phyloP scores from a whole-genome alignment of 768 basidiomycete species.

The Piloderma croceum region DNA sequence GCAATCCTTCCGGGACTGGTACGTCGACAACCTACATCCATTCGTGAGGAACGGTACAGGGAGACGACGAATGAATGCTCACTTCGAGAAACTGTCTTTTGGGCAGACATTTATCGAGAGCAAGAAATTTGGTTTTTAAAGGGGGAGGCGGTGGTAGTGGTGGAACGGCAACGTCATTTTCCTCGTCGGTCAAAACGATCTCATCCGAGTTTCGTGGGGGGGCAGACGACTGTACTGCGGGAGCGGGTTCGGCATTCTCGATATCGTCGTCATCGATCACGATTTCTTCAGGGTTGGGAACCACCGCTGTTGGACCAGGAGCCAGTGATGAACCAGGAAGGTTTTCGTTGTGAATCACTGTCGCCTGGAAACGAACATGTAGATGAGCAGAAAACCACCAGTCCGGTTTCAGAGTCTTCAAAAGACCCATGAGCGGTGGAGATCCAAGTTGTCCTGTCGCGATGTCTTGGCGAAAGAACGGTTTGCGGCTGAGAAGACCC shows the following conservation, averaged over 20 bases:
- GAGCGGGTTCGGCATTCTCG: constrained; percentile 20
- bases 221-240: constrained; percentile 1
- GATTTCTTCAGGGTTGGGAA: constrained; percentile 36
- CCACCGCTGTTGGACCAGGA: background rate
- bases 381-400: constrained; percentile 96
- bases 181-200: constrained; percentile 43
- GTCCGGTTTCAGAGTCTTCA: constrained; percentile 63
- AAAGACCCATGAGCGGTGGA: constrained; percentile 75
- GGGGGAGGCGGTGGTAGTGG: constrained; percentile 23
- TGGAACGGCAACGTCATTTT: constrained; percentile 34
- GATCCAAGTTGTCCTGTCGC: constrained; percentile 71
- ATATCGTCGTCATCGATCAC: constrained; percentile 35
- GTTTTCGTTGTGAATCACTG: constrained; percentile 42
- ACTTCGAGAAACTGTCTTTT: constrained; percentile 80
- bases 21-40: constrained; percentile 66
- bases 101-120: constrained; percentile 85
- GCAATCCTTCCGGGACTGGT: constrained; percentile 22
- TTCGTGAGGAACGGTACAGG: background rate
- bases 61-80: constrained; percentile 5
- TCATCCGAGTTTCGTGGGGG: constrained; percentile 43
- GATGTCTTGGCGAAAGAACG: constrained; percentile 72
- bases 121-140: constrained; percentile 70
- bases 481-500: constrained; percentile 66
- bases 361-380: constrained; percentile 81
- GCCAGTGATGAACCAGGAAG: background rate